A percentile compares a stretch with the other conserved stretches of the same genome.
Evolutionary conservation across 2,329 filamentous ascomycete genomes (phyloP).

Genomic region (Arthrinium phaeospermum): DNA sequence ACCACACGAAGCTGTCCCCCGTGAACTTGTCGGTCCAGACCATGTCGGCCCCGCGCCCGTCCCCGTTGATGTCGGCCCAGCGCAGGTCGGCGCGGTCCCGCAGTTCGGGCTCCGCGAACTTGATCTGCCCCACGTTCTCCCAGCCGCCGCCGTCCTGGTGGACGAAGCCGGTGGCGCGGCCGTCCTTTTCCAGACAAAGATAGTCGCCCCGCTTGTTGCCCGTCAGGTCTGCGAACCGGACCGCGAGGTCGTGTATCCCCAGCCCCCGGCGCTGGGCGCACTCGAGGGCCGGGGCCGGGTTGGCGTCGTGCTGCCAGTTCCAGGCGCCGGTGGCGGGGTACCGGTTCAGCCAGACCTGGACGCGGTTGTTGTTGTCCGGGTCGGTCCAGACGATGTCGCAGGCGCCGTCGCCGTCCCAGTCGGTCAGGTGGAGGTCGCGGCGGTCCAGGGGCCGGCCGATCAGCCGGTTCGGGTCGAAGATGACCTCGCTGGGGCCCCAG

Average conservation of each 20-base stretch:
- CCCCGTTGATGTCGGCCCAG: slow-evolving; percentile 46
- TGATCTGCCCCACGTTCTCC: slow-evolving; percentile 37
- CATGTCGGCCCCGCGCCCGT: slow-evolving; percentile 42
- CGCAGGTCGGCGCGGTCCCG: slow-evolving; percentile 44
- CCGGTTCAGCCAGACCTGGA: slow-evolving; percentile 36
- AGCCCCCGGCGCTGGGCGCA: slow-evolving; percentile 36
- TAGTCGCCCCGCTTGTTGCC: slow-evolving; percentile 39
- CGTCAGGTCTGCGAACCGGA: slow-evolving; percentile 41
- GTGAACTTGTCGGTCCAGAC: slow-evolving; percentile 43
- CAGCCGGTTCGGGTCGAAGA: slow-evolving; percentile 23
- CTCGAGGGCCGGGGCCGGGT: slow-evolving; percentile 14
- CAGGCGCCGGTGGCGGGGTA: slow-evolving; percentile 23
- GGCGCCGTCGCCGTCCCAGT: slow-evolving; percentile 45
- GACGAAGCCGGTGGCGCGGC: slow-evolving; percentile 33
- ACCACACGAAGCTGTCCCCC: slow-evolving; percentile 39
- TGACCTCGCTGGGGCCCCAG: slow-evolving; percentile 26
- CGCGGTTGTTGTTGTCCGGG: slow-evolving; percentile 30
- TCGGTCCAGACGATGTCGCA: slow-evolving; percentile 42
- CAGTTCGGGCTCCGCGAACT: slow-evolving; percentile 33
- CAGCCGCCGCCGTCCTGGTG: slow-evolving; percentile 29
- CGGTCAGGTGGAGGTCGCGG: slow-evolving; percentile 40
- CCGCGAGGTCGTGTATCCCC: slow-evolving; percentile 35
- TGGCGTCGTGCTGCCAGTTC: slow-evolving; percentile 23
- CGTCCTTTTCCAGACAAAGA: slow-evolving; percentile 39
- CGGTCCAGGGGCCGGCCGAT: slow-evolving; percentile 27